Evolutionary conservation across 768 basidiomycete genomes (phyloP).

Genomic region (Myochromella boudieri): DNA sequence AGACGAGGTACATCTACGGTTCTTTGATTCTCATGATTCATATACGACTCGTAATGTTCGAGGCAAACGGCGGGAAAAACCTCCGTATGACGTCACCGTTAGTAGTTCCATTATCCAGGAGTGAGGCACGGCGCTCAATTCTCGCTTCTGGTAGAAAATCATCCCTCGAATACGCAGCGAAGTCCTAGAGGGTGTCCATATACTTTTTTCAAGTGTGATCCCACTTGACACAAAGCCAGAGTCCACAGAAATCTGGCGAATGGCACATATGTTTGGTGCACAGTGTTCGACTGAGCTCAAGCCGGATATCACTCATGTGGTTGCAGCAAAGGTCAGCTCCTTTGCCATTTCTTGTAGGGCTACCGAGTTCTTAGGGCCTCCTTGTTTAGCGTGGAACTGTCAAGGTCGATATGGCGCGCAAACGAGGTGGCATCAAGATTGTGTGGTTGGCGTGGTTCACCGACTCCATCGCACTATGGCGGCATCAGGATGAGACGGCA

Average conservation of each 20-base stretch:
- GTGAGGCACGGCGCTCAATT: too few relatives aligned
- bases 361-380: neutral
- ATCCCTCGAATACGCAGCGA: constrained; percentile 78
- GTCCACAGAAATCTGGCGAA: constrained; percentile 79
- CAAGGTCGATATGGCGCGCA: constrained; percentile 84
- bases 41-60: constrained; percentile 27
- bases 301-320: constrained; percentile 79
- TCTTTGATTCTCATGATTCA: constrained; percentile 68
- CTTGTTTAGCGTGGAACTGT: constrained; percentile 80
- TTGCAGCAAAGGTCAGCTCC: constrained; percentile 75
- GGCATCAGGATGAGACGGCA: constrained; percentile 70
- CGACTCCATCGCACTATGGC: constrained; percentile 89
- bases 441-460: constrained; percentile 91
- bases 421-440: constrained; percentile 75
- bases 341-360: neutral
- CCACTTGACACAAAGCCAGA: constrained; percentile 84
- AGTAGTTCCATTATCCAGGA: constrained; percentile 22
- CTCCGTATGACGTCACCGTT: constrained; percentile 76
- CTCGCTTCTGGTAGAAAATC: constrained; percentile 55
- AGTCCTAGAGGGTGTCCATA: constrained; percentile 75
- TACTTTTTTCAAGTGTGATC: constrained; percentile 94
- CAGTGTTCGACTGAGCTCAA: constrained; percentile 70
- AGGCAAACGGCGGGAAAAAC: constrained; percentile 26
- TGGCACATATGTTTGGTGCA: constrained; percentile 89
- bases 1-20: constrained; percentile 73